Base-by-base conservation (phyloP, 2,329 filamentous ascomycete species). In the Proliferodiscus dingleyae region DNA sequence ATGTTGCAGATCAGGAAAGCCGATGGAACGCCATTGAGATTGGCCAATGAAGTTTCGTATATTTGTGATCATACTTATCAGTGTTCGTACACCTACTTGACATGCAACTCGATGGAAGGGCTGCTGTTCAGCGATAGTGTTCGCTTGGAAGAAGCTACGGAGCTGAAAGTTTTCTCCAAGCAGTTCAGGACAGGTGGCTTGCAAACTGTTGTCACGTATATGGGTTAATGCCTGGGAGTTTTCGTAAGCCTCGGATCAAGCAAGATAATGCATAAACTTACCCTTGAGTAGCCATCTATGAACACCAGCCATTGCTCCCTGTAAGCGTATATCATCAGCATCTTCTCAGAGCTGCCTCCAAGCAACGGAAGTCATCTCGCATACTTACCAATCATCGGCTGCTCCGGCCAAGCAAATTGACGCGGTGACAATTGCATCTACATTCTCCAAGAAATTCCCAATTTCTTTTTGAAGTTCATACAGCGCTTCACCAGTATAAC, bases 241-340 rank as follows among this genome's bases (percentile, higher is more conserved):
- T 29, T 22, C 29, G 11, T 38, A 45, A 18, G 8, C 33, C 8
- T 18, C n/a, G 6, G 4, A 5, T 16, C n/a, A 10, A 9, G 5
- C 10, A 2, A 16, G 13, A 15, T 5, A 15, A 18, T 3, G 13
- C 19, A 7, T n/a, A 8, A 24, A 29, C 5, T 19, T 41, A 47
- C 45, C 37, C 42, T 53, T 10, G 50, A 46, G 21, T 48, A 55
- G 5, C 53, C 53, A 21, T 55, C 48, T 8, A 55, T 44, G 19
- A 53, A 55, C 1, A 55, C 46, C 10, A 46, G 37, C 46, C 50
- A 53, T 41, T 55, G 46, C 2, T 50, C 46, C 52, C 51, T 54
- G 11, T 22, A 7, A n/a, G n/a, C n/a, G n/a, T n/a, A n/a, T n/a
- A n/a, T n/a, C n/a, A 22, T 28, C 13, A 43, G 26, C 11, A 43